Conservation (phyloP, 1,284 basidiomycete species). For the Ustilago cynodontis region DNA sequence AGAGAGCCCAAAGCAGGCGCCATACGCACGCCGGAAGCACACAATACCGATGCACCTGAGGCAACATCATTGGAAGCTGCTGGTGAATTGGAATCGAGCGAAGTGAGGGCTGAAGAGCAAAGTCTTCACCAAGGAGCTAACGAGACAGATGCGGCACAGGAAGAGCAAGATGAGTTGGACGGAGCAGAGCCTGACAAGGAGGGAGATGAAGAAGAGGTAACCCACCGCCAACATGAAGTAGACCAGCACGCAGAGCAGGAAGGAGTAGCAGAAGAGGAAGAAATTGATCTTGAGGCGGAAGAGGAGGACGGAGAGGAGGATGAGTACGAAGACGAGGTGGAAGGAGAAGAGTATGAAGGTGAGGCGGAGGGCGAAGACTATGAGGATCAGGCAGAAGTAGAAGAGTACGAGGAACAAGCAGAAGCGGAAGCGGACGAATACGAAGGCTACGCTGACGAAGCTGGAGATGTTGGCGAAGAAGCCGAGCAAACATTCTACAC, state of each 20-base stretch:
- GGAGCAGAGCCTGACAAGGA: neutral
- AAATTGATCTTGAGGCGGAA: slow-evolving; percentile 4
- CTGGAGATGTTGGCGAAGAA: slow-evolving; percentile 15
- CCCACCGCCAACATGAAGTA: slow-evolving; percentile 1
- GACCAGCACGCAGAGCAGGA: slow-evolving; percentile 10
- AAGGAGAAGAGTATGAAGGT: slow-evolving; percentile 4
- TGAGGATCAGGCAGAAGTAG: slow-evolving; percentile 7
- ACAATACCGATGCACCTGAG: neutral
- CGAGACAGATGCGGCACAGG: neutral
- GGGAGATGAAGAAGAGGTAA: neutral
- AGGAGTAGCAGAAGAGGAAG: slow-evolving; percentile 10
- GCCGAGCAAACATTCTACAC: slow-evolving; percentile 46
- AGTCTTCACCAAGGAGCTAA: neutral
- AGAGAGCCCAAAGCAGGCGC: neutral
- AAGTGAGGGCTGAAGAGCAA: neutral
- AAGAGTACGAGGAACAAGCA: slow-evolving; percentile 6
- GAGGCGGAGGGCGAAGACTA: slow-evolving; percentile 17
- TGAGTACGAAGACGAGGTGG: slow-evolving; percentile 11
- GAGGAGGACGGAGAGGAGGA: slow-evolving; percentile 11
- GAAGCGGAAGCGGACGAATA: slow-evolving; percentile 9
- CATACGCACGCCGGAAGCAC: neutral
- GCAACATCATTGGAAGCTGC: neutral
- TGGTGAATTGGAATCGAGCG: neutral
- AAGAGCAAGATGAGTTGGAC: neutral
- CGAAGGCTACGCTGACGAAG: slow-evolving; percentile 21